Conservation (phyloP, 1,139 yeast genomes). For the Geotrichum cucujoidarum region DNA sequence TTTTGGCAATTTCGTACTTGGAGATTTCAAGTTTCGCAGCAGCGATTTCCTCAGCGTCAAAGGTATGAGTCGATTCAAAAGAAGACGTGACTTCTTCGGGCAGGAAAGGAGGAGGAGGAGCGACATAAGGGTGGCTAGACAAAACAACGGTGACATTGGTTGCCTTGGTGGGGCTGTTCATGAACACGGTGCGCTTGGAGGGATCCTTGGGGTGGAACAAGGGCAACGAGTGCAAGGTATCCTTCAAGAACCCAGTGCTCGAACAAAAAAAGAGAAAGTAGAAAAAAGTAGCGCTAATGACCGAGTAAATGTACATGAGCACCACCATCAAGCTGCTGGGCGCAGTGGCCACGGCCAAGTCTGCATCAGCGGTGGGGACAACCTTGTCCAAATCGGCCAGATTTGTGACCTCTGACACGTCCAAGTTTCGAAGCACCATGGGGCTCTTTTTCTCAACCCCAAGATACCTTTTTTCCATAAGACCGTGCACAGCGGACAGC, state of each 20-base stretch:
- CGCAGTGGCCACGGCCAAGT: background rate
- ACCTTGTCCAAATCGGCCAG: background rate
- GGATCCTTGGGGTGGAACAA: background rate
- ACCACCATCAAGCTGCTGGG: background rate
- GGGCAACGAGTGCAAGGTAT: background rate
- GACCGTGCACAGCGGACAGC: slow-evolving; percentile 14
- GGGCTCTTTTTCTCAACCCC: background rate
- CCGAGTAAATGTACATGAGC: background rate
- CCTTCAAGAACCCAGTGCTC: background rate
- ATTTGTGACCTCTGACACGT: background rate
- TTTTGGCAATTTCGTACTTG: slow-evolving; percentile 15
- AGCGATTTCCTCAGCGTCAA: slow-evolving; percentile 18
- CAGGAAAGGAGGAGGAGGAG: slow-evolving; percentile 22
- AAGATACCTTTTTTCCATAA: slow-evolving; percentile 5
- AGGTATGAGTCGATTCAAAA: background rate
- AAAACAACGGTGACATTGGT: slow-evolving; percentile 24
- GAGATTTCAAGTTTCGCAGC: slow-evolving; percentile 16
- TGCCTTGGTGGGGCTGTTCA: slow-evolving; percentile 19
- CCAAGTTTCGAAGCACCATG: background rate
- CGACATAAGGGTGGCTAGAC: slow-evolving; percentile 19
- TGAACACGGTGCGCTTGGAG: background rate
- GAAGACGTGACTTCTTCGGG: slow-evolving; percentile 20
- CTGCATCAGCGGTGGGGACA: background rate
- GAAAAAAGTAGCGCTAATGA: background rate
- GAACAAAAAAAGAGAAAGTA: background rate